These are phyloP conservation scores for Prunus yedoensis DNA, from an alignment of 331 rosid genomes.

Conservation along the genomic window DNA sequence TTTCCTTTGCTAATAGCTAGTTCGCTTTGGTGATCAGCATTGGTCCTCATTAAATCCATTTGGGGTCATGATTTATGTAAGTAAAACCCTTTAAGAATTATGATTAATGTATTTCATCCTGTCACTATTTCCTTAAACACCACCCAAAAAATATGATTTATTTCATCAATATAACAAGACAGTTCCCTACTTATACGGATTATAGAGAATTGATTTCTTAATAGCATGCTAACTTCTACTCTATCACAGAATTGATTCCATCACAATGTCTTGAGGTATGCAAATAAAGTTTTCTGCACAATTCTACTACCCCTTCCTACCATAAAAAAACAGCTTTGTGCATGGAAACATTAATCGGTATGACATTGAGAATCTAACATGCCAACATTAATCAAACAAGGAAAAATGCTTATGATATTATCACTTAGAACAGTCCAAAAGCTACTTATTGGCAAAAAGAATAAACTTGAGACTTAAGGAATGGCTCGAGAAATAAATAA, in stretches of 20 bases:
- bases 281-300: neutral
- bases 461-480: neutral
- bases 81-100: neutral
- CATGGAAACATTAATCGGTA: neutral
- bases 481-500: neutral
- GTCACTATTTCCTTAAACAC: neutral
- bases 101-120: neutral
- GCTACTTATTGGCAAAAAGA: neutral
- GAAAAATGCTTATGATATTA: neutral
- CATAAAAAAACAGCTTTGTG: neutral
- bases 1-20: neutral
- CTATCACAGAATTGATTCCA: neutral
- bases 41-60: neutral
- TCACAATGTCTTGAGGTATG: neutral
- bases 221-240: neutral
- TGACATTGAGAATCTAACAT: neutral
- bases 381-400: neutral
- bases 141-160: neutral
- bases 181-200: neutral
- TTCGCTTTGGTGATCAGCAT: neutral
- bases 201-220: neutral
- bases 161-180: neutral
- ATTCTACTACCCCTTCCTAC: neutral
- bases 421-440: neutral
- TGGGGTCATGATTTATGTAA: neutral